Conservation (phyloP, 2,329 filamentous ascomycete genomes). For the Hypoxylon sp. region DNA sequence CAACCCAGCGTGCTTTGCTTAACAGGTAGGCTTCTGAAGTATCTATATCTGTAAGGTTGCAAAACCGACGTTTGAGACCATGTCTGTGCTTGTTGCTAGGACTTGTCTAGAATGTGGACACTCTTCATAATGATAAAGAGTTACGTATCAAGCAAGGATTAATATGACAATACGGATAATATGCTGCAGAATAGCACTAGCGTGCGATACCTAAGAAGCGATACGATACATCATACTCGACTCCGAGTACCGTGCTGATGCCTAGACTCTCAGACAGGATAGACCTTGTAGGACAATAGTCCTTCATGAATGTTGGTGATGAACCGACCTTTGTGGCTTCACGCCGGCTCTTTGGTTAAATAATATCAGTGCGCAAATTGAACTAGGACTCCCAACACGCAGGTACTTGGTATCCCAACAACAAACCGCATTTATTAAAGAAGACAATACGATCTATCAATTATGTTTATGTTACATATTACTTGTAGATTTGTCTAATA, state of each 20-base stretch:
- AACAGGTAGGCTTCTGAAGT: neutral
- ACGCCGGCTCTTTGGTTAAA: neutral
- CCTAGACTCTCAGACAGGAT: neutral
- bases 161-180: constrained; percentile 13
- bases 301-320: neutral
- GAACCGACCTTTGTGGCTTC: constrained; percentile 13
- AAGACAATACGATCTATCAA: constrained; percentile 12
- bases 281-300: constrained; percentile 6
- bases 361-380: constrained; percentile 7
- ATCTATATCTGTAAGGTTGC: neutral
- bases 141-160: neutral
- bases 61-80: neutral
- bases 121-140: constrained; percentile 4
- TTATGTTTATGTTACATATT: constrained; percentile 1
- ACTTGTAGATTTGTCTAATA: constrained; percentile 1
- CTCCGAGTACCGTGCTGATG: neutral
- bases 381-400: constrained; percentile 19
- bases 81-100: constrained; percentile 13
- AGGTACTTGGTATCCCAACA: constrained; percentile 3
- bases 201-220: constrained; percentile 5
- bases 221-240: constrained; percentile 14
- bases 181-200: constrained; percentile 8
- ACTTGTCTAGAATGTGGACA: constrained; percentile 12
- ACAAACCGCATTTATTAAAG: neutral
- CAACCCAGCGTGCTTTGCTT: neutral